These are phyloP conservation scores for Paraconiothyrium sp. DNA, from an alignment of 2,329 filamentous ascomycete genomes.

Conservation along the genomic window DNA sequence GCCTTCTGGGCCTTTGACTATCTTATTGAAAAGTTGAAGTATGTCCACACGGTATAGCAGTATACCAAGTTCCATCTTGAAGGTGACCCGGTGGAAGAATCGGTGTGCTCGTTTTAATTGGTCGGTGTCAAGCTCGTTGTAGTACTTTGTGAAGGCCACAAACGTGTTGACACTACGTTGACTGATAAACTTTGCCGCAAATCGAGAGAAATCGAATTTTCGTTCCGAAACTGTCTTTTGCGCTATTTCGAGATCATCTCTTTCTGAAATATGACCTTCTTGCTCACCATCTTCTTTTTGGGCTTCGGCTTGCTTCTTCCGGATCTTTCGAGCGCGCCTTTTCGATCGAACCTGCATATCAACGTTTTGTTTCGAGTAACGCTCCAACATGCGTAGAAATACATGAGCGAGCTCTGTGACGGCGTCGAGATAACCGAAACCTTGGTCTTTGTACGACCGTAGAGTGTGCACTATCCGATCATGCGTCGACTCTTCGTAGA, in stretches of 20 bases:
- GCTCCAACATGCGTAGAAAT: slow-evolving; percentile 89
- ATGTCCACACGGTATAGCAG: slow-evolving; percentile 93
- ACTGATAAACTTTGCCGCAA: slow-evolving; percentile 80
- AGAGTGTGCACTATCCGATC: slow-evolving; percentile 84
- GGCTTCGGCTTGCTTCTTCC: slow-evolving; percentile 65
- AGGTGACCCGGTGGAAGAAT: slow-evolving; percentile 92
- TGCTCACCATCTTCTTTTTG: slow-evolving; percentile 61
- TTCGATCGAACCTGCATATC: slow-evolving; percentile 92
- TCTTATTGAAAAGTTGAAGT: slow-evolving; percentile 83
- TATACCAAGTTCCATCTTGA: slow-evolving; percentile 91
- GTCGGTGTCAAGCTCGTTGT: slow-evolving; percentile 77
- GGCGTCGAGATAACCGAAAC: slow-evolving; percentile 91
- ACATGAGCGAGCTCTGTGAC: slow-evolving; percentile 91
- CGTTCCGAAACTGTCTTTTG: slow-evolving; percentile 80
- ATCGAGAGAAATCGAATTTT: slow-evolving; percentile 92
- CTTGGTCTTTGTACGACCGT: slow-evolving; percentile 89
- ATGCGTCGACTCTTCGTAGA: slow-evolving; percentile 96
- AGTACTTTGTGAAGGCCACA: slow-evolving; percentile 79
- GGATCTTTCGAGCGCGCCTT: slow-evolving; percentile 76
- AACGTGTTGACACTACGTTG: slow-evolving; percentile 92
- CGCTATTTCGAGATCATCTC: slow-evolving; percentile 76
- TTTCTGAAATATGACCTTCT: slow-evolving; percentile 64
- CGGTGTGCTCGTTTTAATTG: slow-evolving; percentile 93
- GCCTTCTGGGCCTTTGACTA: slow-evolving; percentile 88
- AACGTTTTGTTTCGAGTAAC: slow-evolving; percentile 92